Base-by-base conservation (phyloP, 2,329 filamentous ascomycete genomes). In the Trichoderma sp. region DNA sequence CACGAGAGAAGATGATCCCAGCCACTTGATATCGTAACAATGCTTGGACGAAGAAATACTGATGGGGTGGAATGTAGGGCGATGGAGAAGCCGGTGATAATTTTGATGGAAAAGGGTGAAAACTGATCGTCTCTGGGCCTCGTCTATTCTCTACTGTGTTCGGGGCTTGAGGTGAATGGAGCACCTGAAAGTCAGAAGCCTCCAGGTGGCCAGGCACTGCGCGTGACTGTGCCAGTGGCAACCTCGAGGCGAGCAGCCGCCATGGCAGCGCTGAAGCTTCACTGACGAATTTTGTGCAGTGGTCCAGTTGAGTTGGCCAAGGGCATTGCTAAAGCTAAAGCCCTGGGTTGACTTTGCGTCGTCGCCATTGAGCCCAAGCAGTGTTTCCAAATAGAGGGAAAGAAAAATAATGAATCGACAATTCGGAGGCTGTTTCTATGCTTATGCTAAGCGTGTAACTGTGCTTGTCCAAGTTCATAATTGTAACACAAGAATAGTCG, bases 31-130 rank as follows among this genome's bases (percentile, higher is more conserved):
- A 10, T 34, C 52, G 13, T 68, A 69, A 69, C 30, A 14, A 69
- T 69, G 61, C 54, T 49, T 59, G 60, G 39, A 43, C 26, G 54
- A 69, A 69, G 67, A 65, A 66, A 69, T 69, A 46, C 52, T 66
- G 58, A 34, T 14, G 39, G 39, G 21, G 21, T 24, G 18, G 21
- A 21, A 43, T 52, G 18, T 69, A 69, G 67, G 67, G 30, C 32
- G 14, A 37, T 49, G 54, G 52, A 66, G 63, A 66, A 32, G 39
- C 63, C 39, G 34, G 11, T 34, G 28, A 34, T 34, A n/a, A 18
- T 30, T 6, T n/a, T 26, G 39, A n/a, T 32, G 54, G 34, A 39
- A 11, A 43, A 37, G 32, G 51, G 46, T 4, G 16, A 56, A 39
- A 30, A n/a, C 28, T 37, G 39, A 43, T 43, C 18, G 10, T 10